Base-by-base conservation (phyloP, 805 yeast genomes). In the Yamadazyma akitaensis region DNA sequence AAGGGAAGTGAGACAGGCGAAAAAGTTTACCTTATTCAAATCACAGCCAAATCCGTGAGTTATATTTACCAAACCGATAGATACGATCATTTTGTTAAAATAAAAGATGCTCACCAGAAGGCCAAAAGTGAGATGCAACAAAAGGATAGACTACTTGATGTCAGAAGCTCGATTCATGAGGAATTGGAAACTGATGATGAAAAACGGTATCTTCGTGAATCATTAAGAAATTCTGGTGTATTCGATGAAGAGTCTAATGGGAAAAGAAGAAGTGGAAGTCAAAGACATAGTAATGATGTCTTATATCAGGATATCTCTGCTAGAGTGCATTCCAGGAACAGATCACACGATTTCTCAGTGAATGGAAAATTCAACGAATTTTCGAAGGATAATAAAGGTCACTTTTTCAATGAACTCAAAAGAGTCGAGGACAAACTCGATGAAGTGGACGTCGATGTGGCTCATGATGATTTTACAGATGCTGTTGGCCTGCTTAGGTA, bases 391-490 rank as follows among this genome's bases (percentile, higher is more conserved):
- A 56, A 56, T 25, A 61, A 55, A 58, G 50, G 66, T 61, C 59
- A 68, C 57, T 43, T 69, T 13, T 67, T 79, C 51, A 70, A 73
- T 45, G 76, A 67, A 16, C 65, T 84, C 46, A 76, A 78, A 46
- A 65, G 65, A 26, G 67, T 82, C 12, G 90, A 84, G 55, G 85
- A 82, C 43, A 63, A 71, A 28, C 68, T 86, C 14, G 89, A 85
- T 56, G 88, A 84, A 46, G 72, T 85, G 36, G 94, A 87, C 59
- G 79, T 84, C 12, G 73, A 73, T 45, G 71, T 85, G 21, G 84
- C 88, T 10, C 83, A 85, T 55, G 76, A 79, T 44, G 73, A 76
- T 46, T 84, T 75, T 54, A 64, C 60, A 42, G 70, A 67, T 37
- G 72, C 79, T 3, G 77, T 76, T 16, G 75, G 73, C 7, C 56